Base-by-base conservation (phyloP, 2,329 filamentous ascomycete species). In the Stagonosporopsis rhizophila region DNA sequence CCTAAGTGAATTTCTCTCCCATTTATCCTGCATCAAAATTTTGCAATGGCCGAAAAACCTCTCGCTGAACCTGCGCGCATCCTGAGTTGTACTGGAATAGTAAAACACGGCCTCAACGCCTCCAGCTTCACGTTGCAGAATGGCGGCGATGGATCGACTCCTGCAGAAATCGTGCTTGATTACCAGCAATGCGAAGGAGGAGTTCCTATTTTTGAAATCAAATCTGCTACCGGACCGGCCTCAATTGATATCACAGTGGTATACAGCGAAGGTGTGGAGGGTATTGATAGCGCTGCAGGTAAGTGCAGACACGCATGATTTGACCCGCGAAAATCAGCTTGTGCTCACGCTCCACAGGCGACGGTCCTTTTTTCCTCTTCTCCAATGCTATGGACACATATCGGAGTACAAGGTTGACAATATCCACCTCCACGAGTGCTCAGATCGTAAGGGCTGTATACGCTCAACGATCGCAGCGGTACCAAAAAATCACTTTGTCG, bases 361-460 rank as follows among this genome's bases (percentile, higher is more conserved):
- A 59, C 22, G 56, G 56, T 2, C 56, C 56, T 11, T 59, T 59
- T 38, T 59, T 59, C 37, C 38, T 59, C 12, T 55, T 59, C 32
- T 59, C 56, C 19, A 59, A 59, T 22, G 56, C 56, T 4, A 59
- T 59, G 56, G 56, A 59, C 32, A 55, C 51, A 20, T 55, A 54
- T 20, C 50, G 56, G 19, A 55, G 20, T 8, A 59, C 56, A 4
- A 20, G n/a, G 12, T 22, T 58, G 3, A 35, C 30, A 8, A 19
- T 58, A 2, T 9, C 34, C 6, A 17, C 23, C 15, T 40, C 15
- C 17, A n/a, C 14, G 3, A 40, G 9, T 4, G 9, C 30, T 1
- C 56, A 55, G 28, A 44, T 28, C 4, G 17, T 55, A 5, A 41
- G 47, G 30, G 45, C 56, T 23, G 25, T 39, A 3, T 59, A 55